These are phyloP conservation scores for Aspergillus sp. DNA, from an alignment of 2,329 filamentous ascomycete genomes.

Conservation along the genomic window DNA sequence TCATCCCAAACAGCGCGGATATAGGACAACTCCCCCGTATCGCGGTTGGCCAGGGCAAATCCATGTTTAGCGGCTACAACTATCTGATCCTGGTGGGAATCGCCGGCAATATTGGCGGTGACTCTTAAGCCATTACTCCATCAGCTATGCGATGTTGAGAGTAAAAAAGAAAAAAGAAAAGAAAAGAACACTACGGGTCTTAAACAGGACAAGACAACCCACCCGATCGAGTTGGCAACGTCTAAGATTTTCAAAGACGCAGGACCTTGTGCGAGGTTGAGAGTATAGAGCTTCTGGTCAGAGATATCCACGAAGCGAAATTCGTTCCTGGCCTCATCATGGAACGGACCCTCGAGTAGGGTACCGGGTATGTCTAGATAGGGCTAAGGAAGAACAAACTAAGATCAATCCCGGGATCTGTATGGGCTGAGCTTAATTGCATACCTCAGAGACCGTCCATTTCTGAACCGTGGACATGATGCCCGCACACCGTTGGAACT, in stretches of 20 bases:
- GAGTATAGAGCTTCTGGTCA: conserved; percentile 66
- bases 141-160: conserved; percentile 46
- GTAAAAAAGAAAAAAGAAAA: not conserved
- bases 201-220: conserved; percentile 9
- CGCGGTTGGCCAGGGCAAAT: conserved; percentile 69
- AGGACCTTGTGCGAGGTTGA: conserved; percentile 61
- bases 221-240: conserved; percentile 55
- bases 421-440: conserved; percentile 2
- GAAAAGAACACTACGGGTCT: not conserved
- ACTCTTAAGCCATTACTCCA: conserved; percentile 46
- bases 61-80: conserved; percentile 77
- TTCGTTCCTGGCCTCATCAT: conserved; percentile 34
- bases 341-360: conserved; percentile 38
- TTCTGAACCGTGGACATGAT: conserved; percentile 3
- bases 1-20: conserved; percentile 54
- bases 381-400: conserved; percentile 22
- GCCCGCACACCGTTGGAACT: not conserved
- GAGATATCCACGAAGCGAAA: conserved; percentile 64
- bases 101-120: conserved; percentile 70
- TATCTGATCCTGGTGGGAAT: conserved; percentile 55
- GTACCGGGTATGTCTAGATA: conserved; percentile 34
- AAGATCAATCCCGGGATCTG: conserved; percentile 1
- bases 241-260: conserved; percentile 54
- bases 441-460: conserved; percentile 2
- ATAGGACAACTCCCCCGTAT: conserved; percentile 52